These are phyloP conservation scores for Podila epicladia DNA, from an alignment of 192 early-diverging fungal species.

Conservation along the genomic window DNA sequence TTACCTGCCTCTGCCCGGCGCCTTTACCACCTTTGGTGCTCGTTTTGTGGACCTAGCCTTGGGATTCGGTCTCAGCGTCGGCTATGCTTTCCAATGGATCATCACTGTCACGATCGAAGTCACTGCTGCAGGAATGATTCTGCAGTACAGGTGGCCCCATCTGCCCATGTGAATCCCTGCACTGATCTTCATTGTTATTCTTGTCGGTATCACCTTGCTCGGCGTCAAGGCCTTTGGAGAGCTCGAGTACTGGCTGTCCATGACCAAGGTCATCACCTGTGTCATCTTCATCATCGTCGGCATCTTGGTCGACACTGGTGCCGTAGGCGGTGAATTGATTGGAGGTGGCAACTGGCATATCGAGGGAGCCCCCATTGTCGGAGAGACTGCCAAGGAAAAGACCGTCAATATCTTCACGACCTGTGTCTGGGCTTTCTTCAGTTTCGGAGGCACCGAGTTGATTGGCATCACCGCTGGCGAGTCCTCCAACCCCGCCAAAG, in stretches of 20 bases:
- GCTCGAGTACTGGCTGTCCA: conserved; percentile 82
- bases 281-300: conserved; percentile 83
- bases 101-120: conserved; percentile 78
- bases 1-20: conserved; percentile 80
- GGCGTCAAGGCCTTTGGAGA: conserved; percentile 84
- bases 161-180: conserved; percentile 41
- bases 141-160: conserved; percentile 64
- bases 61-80: conserved; percentile 59
- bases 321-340: conserved; percentile 64
- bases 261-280: conserved; percentile 83
- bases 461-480: conserved; percentile 92
- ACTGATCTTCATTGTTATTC: conserved; percentile 61
- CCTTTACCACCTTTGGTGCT: conserved; percentile 77
- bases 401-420: conserved; percentile 57
- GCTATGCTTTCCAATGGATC: conserved; percentile 56
- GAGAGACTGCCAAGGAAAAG: conserved; percentile 21
- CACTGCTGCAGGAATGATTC: conserved; percentile 77
- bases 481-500: conserved; percentile 64
- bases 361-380: conserved; percentile 66
- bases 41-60: conserved; percentile 86
- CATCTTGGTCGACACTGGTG: conserved; percentile 73
- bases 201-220: conserved; percentile 73
- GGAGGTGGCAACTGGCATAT: conserved; percentile 14
- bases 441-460: conserved; percentile 90
- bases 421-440: conserved; percentile 79